Percentiles rank a stretch among this genome's conserved stretches.
Evolutionary conservation across 2,329 filamentous ascomycete genomes (phyloP).

Genomic region (Aspergillus ochraceus): DNA sequence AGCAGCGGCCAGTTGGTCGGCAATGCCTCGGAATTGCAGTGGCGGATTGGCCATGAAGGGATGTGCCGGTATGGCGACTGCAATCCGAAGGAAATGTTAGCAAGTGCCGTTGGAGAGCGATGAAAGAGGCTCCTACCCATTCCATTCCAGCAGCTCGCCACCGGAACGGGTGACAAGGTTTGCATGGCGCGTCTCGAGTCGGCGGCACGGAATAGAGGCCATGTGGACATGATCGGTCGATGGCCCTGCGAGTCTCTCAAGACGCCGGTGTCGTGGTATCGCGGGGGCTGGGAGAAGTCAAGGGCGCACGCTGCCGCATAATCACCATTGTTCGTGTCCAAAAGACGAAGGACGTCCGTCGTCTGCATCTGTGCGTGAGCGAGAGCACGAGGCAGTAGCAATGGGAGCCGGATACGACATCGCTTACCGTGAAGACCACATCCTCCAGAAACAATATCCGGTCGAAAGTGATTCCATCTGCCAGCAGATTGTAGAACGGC

Average conservation of each 20-base stretch:
- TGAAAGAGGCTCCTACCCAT: constrained; percentile 44
- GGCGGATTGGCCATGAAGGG: constrained; percentile 30
- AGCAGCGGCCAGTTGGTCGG: constrained; percentile 57
- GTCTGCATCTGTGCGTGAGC: constrained; percentile 30
- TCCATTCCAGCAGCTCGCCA: constrained; percentile 69
- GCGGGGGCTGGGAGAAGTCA: constrained; percentile 67
- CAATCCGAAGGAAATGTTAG: not conserved
- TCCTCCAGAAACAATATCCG: constrained; percentile 32
- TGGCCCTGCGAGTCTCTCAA: constrained; percentile 66
- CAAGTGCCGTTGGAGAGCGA: not conserved
- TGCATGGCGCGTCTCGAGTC: constrained; percentile 57
- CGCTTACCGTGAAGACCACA: not conserved
- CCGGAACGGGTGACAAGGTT: constrained; percentile 54
- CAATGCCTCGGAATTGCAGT: constrained; percentile 63
- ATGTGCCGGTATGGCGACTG: constrained; percentile 27
- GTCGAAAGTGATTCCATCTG: not conserved
- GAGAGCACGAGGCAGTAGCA: not conserved
- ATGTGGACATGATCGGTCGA: constrained; percentile 33
- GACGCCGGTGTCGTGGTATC: constrained; percentile 74
- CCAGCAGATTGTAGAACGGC: constrained; percentile 44
- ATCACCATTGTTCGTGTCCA: constrained; percentile 58
- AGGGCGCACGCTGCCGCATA: constrained; percentile 71
- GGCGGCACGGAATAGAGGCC: constrained; percentile 17
- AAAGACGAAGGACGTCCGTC: constrained; percentile 54
- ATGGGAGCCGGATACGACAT: not conserved